These are phyloP conservation scores for Serendipita sp. DNA, from an alignment of 1,284 basidiomycete genomes.

Conservation along the genomic window DNA sequence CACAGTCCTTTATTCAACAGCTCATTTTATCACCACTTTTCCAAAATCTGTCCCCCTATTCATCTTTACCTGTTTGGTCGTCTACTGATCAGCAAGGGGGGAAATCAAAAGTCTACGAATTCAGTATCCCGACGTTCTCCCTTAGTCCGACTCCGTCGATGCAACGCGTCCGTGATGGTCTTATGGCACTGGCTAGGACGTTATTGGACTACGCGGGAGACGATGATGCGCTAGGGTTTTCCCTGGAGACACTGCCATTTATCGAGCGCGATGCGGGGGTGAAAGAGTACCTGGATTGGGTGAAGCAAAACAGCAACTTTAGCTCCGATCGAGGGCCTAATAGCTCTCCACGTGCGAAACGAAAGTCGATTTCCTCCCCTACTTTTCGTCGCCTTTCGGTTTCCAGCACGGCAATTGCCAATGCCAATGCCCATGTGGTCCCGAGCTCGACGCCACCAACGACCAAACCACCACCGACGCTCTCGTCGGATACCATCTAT, in stretches of 20 bases:
- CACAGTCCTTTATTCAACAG: slow-evolving; percentile 65
- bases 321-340: slow-evolving; percentile 8
- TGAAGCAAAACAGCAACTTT: slow-evolving; percentile 4
- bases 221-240: slow-evolving; percentile 82
- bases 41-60: slow-evolving; percentile 59
- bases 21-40: slow-evolving; percentile 79
- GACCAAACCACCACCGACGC: slow-evolving; percentile 11
- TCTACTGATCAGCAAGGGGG: slow-evolving; percentile 32
- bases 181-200: slow-evolving; percentile 82
- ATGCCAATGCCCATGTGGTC: slow-evolving; percentile 16
- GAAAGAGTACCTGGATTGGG: slow-evolving; percentile 18
- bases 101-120: slow-evolving; percentile 35
- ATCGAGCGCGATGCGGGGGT: slow-evolving; percentile 43
- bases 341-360: slow-evolving; percentile 27
- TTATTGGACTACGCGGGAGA: slow-evolving; percentile 83
- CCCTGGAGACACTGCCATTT: slow-evolving; percentile 67
- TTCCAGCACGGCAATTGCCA: slow-evolving; percentile 20
- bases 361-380: slow-evolving; percentile 22
- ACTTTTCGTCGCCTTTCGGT: slow-evolving; percentile 24
- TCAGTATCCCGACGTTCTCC: slow-evolving; percentile 85
- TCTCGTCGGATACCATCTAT: slow-evolving; percentile 64
- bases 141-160: slow-evolving; percentile 81
- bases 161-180: slow-evolving; percentile 78
- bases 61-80: slow-evolving; percentile 56
- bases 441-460: slow-evolving; percentile 12